A percentile compares a stretch with the other conserved stretches of the same genome.
Conservation (phyloP, 805 yeast genomes). For the Spencermartinsiella europaea region DNA sequence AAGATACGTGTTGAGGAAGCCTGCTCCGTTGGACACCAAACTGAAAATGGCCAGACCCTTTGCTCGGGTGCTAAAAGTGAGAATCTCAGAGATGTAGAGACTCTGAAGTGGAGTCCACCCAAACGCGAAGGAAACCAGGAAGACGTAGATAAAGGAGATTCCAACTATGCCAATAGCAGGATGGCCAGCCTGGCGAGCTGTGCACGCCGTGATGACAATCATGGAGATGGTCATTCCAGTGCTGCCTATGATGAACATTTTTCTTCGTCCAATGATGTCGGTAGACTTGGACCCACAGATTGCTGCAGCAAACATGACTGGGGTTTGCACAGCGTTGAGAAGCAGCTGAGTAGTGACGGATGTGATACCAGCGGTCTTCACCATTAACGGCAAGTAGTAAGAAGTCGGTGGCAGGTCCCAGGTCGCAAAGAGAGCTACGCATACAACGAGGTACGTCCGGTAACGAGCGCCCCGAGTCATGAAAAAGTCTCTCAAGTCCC, state of each 20-base stretch:
- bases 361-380: constrained; percentile 14
- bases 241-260: constrained; percentile 21
- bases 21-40: constrained; percentile 23
- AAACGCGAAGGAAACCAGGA: constrained; percentile 13
- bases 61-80: constrained; percentile 27
- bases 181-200: constrained; percentile 6
- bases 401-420: constrained; percentile 7
- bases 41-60: constrained; percentile 18
- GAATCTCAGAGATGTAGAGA: constrained; percentile 27
- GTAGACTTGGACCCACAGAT: constrained; percentile 20
- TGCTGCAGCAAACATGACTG: constrained; percentile 10
- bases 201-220: constrained; percentile 14
- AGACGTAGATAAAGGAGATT: constrained; percentile 12
- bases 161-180: constrained; percentile 20
- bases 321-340: constrained; percentile 12
- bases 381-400: constrained; percentile 14
- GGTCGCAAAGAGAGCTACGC: constrained; percentile 1
- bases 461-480: constrained; percentile 5
- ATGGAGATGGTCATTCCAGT: constrained; percentile 21
- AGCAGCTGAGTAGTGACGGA: constrained; percentile 9
- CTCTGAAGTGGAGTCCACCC: constrained; percentile 35
- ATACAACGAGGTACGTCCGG: constrained; percentile 3
- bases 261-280: constrained; percentile 28
- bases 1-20: constrained; percentile 24
- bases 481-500: constrained; percentile 9